Conservation (phyloP, 495 filamentous ascomycete genomes). For the Daldinia childiae region DNA sequence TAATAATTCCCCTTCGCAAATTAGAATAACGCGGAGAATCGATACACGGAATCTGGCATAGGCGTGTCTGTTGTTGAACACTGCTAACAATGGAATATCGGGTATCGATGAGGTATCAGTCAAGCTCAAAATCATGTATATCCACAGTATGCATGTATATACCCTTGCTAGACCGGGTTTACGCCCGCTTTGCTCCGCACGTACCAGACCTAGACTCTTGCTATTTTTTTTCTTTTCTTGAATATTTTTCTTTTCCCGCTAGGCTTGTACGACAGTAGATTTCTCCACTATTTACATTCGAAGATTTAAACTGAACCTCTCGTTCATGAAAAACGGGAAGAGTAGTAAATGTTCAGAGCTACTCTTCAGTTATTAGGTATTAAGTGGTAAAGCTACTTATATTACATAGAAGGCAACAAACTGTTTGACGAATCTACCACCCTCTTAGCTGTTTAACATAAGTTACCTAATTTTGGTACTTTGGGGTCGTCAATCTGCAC, state of each 20-base stretch:
- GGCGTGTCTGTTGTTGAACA: background rate
- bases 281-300: constrained; percentile 18
- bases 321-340: background rate
- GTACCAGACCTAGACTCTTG: constrained; percentile 27
- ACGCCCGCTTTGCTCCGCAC: constrained; percentile 42
- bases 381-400: background rate
- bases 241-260: constrained; percentile 21
- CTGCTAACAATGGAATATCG: constrained; percentile 3
- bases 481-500: constrained; percentile 41
- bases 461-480: constrained; percentile 26
- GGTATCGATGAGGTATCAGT: constrained; percentile 36
- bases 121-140: constrained; percentile 18
- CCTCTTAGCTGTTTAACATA: constrained; percentile 1
- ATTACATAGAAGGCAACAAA: background rate
- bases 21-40: background rate
- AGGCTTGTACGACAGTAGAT: constrained; percentile 20
- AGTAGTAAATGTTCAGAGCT: no score
- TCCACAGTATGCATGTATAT: constrained; percentile 11
- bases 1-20: background rate
- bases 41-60: background rate
- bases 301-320: constrained; percentile 3
- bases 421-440: background rate
- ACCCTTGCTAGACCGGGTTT: constrained; percentile 40
- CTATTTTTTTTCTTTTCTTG: constrained; percentile 38
- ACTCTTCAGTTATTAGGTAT: no score